Evolutionary conservation across 345 rosid species (phyloP).

Genomic region (Brassica juncea): DNA sequence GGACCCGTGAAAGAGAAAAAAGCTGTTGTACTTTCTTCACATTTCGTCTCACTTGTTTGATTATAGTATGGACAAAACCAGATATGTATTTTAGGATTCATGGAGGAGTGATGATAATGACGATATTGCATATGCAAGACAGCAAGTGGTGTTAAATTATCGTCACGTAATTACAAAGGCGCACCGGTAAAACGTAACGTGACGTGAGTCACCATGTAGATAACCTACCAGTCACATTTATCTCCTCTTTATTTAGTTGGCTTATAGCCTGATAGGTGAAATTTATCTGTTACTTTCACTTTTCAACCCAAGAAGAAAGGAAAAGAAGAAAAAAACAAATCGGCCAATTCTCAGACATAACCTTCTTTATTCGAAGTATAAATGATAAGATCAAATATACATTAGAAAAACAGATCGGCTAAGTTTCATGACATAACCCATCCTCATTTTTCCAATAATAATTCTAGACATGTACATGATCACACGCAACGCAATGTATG

Average conservation of each 20-base stretch:
- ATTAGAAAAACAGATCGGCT: neutral
- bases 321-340: neutral
- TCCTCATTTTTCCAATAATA: neutral
- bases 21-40: neutral
- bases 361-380: neutral
- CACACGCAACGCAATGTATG: slow-evolving; percentile 20
- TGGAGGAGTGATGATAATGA: slow-evolving; percentile 1
- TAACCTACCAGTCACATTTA: slow-evolving; percentile 38
- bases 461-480: neutral
- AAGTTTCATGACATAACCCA: slow-evolving; percentile 4
- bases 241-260: slow-evolving; percentile 4
- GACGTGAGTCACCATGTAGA: slow-evolving; percentile 21
- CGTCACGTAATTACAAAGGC: slow-evolving; percentile 9
- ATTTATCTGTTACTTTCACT: neutral
- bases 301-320: neutral
- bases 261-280: neutral
- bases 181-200: slow-evolving; percentile 18
- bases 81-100: neutral
- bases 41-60: neutral
- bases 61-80: neutral
- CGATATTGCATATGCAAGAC: slow-evolving; percentile 2
- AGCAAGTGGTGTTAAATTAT: slow-evolving; percentile 21
- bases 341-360: neutral
- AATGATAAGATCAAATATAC: neutral
- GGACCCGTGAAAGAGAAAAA: neutral